Evolutionary conservation across 768 basidiomycete genomes (phyloP).

Genomic region (Podaxis sp.): DNA sequence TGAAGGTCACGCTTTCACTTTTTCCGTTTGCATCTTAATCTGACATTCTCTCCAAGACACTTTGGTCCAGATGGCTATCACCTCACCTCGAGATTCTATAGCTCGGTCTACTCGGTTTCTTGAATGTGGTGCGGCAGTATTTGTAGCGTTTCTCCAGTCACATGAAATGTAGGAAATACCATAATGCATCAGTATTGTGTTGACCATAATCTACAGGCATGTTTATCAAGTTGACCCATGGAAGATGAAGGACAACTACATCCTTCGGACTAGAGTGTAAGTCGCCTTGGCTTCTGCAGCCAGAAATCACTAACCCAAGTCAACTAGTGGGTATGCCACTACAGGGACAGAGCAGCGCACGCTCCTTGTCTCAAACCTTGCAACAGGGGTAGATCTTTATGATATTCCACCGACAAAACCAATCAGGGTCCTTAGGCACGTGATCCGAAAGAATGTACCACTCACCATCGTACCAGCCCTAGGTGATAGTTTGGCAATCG

Average conservation of each 20-base stretch:
- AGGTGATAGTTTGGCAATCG: background rate
- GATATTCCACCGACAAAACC: background rate
- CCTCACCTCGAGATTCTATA: background rate
- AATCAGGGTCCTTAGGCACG: background rate
- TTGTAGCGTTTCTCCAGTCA: background rate
- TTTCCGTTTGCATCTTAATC: background rate
- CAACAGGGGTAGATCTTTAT: constrained; percentile 1
- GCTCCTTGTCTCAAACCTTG: background rate
- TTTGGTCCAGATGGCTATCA: background rate
- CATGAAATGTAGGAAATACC: background rate
- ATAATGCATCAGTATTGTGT: background rate
- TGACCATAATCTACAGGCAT: background rate
- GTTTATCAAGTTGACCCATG: background rate
- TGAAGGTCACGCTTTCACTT: background rate
- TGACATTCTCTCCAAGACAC: background rate
- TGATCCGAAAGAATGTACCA: background rate
- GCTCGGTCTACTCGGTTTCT: background rate
- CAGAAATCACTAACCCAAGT: background rate
- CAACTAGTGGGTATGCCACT: background rate
- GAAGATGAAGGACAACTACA: background rate
- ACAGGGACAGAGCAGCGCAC: background rate
- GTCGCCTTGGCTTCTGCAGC: background rate
- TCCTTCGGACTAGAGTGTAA: constrained; percentile 2
- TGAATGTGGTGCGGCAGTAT: background rate
- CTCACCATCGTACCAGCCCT: background rate